Evolutionary conservation across 2,329 filamentous ascomycete genomes (phyloP), one percentile per base, ranked within the genome.

Genomic region (Colletotrichum sp.): DNA sequence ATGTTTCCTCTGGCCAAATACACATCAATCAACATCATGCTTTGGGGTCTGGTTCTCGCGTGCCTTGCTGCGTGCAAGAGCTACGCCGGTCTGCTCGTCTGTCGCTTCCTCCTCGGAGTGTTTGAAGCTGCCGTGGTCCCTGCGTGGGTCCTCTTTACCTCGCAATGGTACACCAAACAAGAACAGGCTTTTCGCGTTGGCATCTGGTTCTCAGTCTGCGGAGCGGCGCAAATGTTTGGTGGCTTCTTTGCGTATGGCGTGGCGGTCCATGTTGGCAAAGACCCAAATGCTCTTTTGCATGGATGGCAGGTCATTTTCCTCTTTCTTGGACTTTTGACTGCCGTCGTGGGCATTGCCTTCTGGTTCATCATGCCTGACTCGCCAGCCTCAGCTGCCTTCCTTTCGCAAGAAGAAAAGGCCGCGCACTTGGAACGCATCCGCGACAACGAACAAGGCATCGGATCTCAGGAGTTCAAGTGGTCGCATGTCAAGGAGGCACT

Each of bases 151-250:
- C 86, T 95, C 2, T 88, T 95, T 78, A 94, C 93, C 2, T 90
- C 87, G 5, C 92, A 94, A 83, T 95, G 93, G 93, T 95, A 94
- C 79, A 94, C 93, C 1, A 92, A 92, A 81, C 87, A 87, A 70
- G 93, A 95, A 81, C 93, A 94, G 84, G 92, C 91, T 3, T 85
- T 87, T 0, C 86, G 93, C 10, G 90, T 90, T 2, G 90, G 89
- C 6, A 90, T 94, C 71, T 95, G 93, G 93, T 94, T 94, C 83
- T 89, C 86, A 66, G 94, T 93, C 85, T 83, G 83, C 68, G 82
- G 85, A 28, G 82, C 82, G 74, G 85, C 82, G 3, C 84, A 86
- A 78, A 85, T 87, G 57, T 66, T 86, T 3, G 85, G 85, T 12
- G 85, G 85, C 9, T 82, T 82, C 43, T 79, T 87, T 7, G 84